These are phyloP conservation scores for Chaetomidium leptoderma DNA, from an alignment of 495 filamentous ascomycete genomes.

Conservation along the genomic window DNA sequence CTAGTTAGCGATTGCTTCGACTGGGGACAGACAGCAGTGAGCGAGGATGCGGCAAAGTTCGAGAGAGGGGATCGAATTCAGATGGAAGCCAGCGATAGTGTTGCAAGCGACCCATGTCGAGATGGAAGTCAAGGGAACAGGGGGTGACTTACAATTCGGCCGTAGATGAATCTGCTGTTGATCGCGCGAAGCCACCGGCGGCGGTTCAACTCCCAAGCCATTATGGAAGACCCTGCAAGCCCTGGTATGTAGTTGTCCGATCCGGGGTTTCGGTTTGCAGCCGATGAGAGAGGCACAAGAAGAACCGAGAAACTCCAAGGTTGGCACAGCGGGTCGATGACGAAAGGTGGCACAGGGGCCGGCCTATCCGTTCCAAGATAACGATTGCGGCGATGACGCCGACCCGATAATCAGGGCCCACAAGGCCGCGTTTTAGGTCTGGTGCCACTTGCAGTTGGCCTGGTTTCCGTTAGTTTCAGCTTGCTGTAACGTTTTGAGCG, in stretches of 20 bases:
- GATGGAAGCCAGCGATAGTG: constrained; percentile 10
- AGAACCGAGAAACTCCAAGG: neutral
- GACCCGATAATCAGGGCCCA: neutral
- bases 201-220: constrained; percentile 55
- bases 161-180: constrained; percentile 76
- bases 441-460: neutral
- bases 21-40: neutral
- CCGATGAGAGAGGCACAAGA: too few relatives aligned
- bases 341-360: constrained; percentile 32
- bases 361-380: neutral
- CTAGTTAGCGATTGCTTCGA: constrained; percentile 8
- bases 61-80: neutral
- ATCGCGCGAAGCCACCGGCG: constrained; percentile 61
- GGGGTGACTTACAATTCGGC: constrained; percentile 63
- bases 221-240: constrained; percentile 18
- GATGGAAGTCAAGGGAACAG: constrained; percentile 17
- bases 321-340: constrained; percentile 19
- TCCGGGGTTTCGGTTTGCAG: too few relatives aligned
- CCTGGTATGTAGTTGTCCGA: neutral
- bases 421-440: neutral
- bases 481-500: too few relatives aligned
- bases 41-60: constrained; percentile 6
- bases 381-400: constrained; percentile 8
- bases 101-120: constrained; percentile 19
- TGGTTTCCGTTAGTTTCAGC: too few relatives aligned